Percentiles rank a stretch among this genome's conserved stretches.
Conservation (phyloP, 2,329 filamentous ascomycete species). For the Berkeleyomyces rouxiae region DNA sequence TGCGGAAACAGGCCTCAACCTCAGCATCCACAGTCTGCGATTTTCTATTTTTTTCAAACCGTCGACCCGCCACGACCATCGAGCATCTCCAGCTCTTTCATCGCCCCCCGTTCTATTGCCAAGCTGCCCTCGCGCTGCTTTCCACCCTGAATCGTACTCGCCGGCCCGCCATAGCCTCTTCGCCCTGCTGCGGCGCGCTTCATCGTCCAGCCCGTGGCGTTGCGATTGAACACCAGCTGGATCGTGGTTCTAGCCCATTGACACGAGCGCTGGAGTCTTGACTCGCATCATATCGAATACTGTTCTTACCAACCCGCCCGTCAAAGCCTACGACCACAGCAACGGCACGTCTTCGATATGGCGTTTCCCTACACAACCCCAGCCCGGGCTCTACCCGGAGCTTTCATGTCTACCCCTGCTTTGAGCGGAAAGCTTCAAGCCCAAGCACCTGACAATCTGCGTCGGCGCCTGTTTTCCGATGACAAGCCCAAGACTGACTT, state of each 20-base stretch:
- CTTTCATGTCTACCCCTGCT: slow-evolving; percentile 60
- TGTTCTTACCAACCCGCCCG: not conserved
- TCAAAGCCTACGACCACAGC: not conserved
- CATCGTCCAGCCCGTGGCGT: not conserved
- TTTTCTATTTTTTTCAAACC: no score
- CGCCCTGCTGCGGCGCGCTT: not conserved
- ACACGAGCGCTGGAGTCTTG: not conserved
- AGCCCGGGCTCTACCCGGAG: slow-evolving; percentile 56
- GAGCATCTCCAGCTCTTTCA: no score
- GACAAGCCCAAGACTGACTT: slow-evolving; percentile 5
- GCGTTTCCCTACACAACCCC: slow-evolving; percentile 45
- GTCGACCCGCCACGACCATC: no score
- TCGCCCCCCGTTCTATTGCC: no score
- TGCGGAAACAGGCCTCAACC: no score
- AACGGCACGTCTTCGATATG: slow-evolving; percentile 24
- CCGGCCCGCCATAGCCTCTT: not conserved
- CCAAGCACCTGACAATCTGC: slow-evolving; percentile 27
- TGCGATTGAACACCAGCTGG: not conserved
- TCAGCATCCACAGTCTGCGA: no score
- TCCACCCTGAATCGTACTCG: not conserved
- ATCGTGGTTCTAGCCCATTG: not conserved
- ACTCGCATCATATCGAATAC: not conserved
- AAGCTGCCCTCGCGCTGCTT: no score
- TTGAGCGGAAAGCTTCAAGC: slow-evolving; percentile 25
- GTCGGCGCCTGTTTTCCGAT: slow-evolving; percentile 34